These are phyloP conservation scores for Rusavskia elegans DNA, from an alignment of 495 filamentous ascomycete genomes.

Conservation along the genomic window DNA sequence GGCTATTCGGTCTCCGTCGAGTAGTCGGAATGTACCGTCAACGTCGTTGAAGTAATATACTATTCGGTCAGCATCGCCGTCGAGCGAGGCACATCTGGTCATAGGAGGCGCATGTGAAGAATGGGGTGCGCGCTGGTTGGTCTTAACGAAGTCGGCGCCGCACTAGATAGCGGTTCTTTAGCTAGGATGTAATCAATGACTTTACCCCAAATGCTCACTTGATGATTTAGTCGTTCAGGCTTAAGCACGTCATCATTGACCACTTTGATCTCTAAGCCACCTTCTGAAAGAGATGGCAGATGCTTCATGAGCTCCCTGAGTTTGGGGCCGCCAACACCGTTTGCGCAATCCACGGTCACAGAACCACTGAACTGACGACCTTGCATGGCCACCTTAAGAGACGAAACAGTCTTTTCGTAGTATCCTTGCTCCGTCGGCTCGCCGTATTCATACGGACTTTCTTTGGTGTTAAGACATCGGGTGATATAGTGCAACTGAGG, in stretches of 20 bases:
- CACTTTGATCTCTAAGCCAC: constrained; percentile 64
- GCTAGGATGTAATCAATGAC: neutral
- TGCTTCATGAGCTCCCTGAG: constrained; percentile 73
- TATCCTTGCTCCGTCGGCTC: constrained; percentile 81
- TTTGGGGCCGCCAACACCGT: constrained; percentile 92
- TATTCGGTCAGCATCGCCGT: constrained; percentile 89
- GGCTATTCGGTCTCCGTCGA: constrained; percentile 94
- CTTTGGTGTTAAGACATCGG: constrained; percentile 82
- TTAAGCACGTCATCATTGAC: constrained; percentile 83
- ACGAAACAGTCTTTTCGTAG: constrained; percentile 73
- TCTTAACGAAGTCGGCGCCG: constrained; percentile 95
- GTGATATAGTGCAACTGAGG: constrained; percentile 94
- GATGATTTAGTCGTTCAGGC: constrained; percentile 73
- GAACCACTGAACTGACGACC: constrained; percentile 52
- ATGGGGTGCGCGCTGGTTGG: constrained; percentile 79
- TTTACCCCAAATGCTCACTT: constrained; percentile 29
- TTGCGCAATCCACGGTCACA: constrained; percentile 86
- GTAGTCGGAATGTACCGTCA: constrained; percentile 66
- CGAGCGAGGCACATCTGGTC: constrained; percentile 80
- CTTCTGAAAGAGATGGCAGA: constrained; percentile 45
- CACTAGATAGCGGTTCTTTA: constrained; percentile 35
- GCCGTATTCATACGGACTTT: constrained; percentile 68
- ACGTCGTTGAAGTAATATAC: constrained; percentile 89
- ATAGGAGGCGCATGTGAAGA: constrained; percentile 56
- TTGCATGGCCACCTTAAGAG: constrained; percentile 68